Evolutionary conservation across 306 rosid species (phyloP), one percentile per base, ranked within the genome.

Genomic region (Prunus mira): DNA sequence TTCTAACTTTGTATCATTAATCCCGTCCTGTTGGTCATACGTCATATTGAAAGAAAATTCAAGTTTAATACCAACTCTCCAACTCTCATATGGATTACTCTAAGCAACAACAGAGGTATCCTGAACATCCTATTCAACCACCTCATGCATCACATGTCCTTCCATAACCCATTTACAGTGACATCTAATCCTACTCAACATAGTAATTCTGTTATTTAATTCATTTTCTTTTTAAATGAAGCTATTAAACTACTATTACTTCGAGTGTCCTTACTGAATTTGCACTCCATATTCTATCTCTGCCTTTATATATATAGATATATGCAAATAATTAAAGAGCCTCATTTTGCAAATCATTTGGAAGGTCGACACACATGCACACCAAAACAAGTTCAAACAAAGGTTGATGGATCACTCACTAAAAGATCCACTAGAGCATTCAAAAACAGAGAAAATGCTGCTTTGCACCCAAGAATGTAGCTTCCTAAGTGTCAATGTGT

Each of bases 161-260:
- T 24, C 15, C 64, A 58, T 58, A 57, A 55, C 64, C 64, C 64
- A 58, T 58, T 22, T 28, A 62, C 66, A 14, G 66, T 62, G 66
- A 28, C 19, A 62, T 61, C 41, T 62, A 14, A 28, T 14, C 34
- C 14, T 27, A 17, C 34, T 30, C 13, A 64, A 32, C 24, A 1
- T 32, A 3, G 47, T 30, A 22, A 32, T 30, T 3, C 9, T 34
- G 47, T 10, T 64, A 18, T 32, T 9, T 24, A 30, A 18, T 64
- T 32, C 9, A 0, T 18, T 32, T 34, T 12, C 6, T 9, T 14
- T 28, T 32, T 9, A n/a, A 11, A 65, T 5, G 41, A 28, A 14
- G 43, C 43, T 62, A 58, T 62, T 7, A 62, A 15, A 62, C 67
- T 62, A 15, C 9, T 14, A 62, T 18, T 8, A 62, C 13, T 62